A percentile compares a stretch with the other conserved stretches of the same genome.
phyloP scores from a whole-genome alignment of 371 early-diverging fungal species.

The Mucor circinelloides region DNA sequence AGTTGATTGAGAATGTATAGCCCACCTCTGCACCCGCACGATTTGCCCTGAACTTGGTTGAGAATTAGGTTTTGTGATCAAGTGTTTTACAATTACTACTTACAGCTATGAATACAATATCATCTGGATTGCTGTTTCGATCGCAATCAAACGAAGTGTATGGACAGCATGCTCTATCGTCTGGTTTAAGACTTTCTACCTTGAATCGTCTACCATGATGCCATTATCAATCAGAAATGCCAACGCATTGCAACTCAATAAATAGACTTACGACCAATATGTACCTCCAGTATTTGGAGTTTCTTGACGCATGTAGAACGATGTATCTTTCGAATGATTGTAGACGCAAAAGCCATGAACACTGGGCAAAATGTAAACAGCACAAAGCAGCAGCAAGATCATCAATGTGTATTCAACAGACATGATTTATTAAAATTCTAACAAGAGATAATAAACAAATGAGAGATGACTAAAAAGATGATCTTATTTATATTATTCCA shows the following conservation, averaged over 20 bases:
- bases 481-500: constrained; percentile 5
- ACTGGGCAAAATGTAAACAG: neutral
- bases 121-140: neutral
- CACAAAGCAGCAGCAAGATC: neutral
- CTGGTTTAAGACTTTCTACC: neutral
- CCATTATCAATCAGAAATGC: neutral
- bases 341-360: constrained; percentile 17
- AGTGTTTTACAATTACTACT: neutral
- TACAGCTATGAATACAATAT: neutral
- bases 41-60: neutral
- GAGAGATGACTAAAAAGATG: neutral
- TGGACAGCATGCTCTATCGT: constrained; percentile 21
- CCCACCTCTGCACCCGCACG: neutral
- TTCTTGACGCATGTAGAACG: neutral
- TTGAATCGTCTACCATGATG: constrained; percentile 7
- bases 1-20: neutral
- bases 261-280: neutral
- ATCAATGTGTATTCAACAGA: neutral
- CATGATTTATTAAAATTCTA: neutral
- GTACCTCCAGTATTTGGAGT: neutral
- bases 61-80: neutral
- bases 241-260: neutral
- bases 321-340: neutral
- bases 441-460: neutral
- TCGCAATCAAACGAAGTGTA: constrained; percentile 14